These are phyloP conservation scores for Xylaria sp. DNA, from an alignment of 2,329 filamentous ascomycete species.

Conservation along the genomic window DNA sequence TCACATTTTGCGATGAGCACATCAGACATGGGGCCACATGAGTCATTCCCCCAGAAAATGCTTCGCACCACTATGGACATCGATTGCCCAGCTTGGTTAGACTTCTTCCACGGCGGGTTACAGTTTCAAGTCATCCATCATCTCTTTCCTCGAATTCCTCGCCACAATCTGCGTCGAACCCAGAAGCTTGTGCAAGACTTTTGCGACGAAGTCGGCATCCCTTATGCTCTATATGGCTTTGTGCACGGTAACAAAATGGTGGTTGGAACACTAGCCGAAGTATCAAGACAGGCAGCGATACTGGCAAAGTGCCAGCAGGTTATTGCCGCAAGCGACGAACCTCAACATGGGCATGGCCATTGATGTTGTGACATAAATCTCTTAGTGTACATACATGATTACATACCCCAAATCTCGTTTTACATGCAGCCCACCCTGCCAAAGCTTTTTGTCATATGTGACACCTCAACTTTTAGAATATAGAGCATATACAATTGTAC, in stretches of 20 bases:
- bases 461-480: constrained; percentile 3
- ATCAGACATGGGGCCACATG: constrained; percentile 80
- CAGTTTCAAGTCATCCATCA: constrained; percentile 80
- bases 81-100: constrained; percentile 76
- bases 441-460: constrained; percentile 12
- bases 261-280: constrained; percentile 78
- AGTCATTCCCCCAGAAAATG: constrained; percentile 92
- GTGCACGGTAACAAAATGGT: constrained; percentile 85
- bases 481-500: not conserved
- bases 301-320: constrained; percentile 77
- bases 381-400: constrained; percentile 18
- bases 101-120: constrained; percentile 76
- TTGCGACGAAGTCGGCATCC: constrained; percentile 82
- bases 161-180: constrained; percentile 71
- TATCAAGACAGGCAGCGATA: constrained; percentile 81
- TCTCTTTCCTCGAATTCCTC: constrained; percentile 72
- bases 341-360: constrained; percentile 46
- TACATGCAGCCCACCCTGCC: constrained; percentile 9
- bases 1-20: constrained; percentile 96
- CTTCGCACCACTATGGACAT: constrained; percentile 90
- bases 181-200: constrained; percentile 71
- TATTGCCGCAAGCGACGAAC: constrained; percentile 47
- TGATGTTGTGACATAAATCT: constrained; percentile 25
- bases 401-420: constrained; percentile 5
- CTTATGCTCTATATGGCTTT: constrained; percentile 88